Conservation (phyloP, 2,329 filamentous ascomycete species). For the Chaetothyriales sp. region DNA sequence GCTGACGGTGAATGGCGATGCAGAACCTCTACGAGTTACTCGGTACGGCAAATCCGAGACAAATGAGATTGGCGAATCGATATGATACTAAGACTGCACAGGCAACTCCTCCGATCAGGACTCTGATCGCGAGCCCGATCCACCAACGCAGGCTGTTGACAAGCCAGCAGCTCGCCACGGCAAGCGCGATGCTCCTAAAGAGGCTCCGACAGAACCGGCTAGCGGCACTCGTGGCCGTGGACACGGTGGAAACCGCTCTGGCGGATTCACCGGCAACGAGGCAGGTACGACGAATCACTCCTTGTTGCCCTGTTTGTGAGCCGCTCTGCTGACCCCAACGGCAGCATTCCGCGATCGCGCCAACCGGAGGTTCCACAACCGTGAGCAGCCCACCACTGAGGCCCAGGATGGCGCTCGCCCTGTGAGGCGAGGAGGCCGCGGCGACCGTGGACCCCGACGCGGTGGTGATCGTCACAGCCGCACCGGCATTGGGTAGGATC, state of each 20-base stretch:
- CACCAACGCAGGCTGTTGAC: conserved; percentile 78
- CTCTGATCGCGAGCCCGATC: conserved; percentile 59
- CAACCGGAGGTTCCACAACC: conserved; percentile 71
- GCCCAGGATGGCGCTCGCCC: conserved; percentile 30
- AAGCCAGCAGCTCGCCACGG: conserved; percentile 62
- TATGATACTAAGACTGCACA: conserved; percentile 22
- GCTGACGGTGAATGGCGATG: conserved; percentile 11
- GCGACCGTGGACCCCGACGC: conserved; percentile 33
- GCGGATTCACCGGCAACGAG: conserved; percentile 61
- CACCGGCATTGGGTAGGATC: conserved; percentile 44
- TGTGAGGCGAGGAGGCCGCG: conserved; percentile 24
- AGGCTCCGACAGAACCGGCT: conserved; percentile 42
- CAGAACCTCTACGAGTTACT: conserved; percentile 98
- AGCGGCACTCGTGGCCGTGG: conserved; percentile 34
- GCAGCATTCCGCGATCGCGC: conserved; percentile 80
- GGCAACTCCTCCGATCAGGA: conserved; percentile 58
- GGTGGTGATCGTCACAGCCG: conserved; percentile 52
- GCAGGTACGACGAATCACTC: conserved; percentile 57
- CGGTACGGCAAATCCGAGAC: conserved; percentile 47
- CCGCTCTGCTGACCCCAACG: conserved; percentile 2
- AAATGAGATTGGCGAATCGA: conserved; percentile 16
- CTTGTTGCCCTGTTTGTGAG: conserved; percentile 1
- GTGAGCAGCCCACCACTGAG: conserved; percentile 64
- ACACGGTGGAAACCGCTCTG: conserved; percentile 38
- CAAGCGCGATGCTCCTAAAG: conserved; percentile 77